Evolutionary conservation across 805 yeast genomes (phyloP), one percentile per base, ranked within the genome.

Genomic region (Wickerhamiella dianesei): DNA sequence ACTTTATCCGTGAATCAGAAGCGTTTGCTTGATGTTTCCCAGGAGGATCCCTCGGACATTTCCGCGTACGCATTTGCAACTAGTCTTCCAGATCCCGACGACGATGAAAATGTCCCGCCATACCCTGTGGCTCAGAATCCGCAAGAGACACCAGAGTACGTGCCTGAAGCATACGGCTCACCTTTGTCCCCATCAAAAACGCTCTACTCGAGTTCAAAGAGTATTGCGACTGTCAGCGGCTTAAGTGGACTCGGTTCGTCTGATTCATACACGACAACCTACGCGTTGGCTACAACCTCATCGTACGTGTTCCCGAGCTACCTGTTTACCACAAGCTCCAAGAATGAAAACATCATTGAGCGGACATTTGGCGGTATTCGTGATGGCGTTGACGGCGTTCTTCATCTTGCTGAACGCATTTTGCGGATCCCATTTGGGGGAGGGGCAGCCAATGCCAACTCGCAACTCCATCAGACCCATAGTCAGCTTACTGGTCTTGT

Each of bases 291-390:
- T 14, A 29, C 35, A n/a, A 36, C 19, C 14, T 18, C 39, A n/a
- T 16, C 39, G 14, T 36, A 36, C 17, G 39, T n/a, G 19, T 36
- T 18, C 14, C 39, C 39, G 14, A 36, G 19, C 14, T 16, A 18
- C 17, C 14, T 18, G 39, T 36, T n/a, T 8, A 18, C 32, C 6
- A 6, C 32, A 6, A 25, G 32, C 32, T 6, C 32, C 32, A 25
- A 25, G 32, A 41, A 45, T 5, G 47, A 41, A 21, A 45, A 46
- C 18, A 41, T 50, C 29, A 43, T 51, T 16, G 19, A 36, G 6
- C 25, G 48, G 2, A 17, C 46, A 2, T 19, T 42, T 21, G 49
- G 47, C 17, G 52, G 52, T 18, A 44, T 48, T 6, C 14, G 43
- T 3, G 45, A 45, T 21, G 40, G 50, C 29, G 20, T 51, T 12